Base-by-base conservation (phyloP, 768 basidiomycete species). In the Rhodotorula babjevae region DNA sequence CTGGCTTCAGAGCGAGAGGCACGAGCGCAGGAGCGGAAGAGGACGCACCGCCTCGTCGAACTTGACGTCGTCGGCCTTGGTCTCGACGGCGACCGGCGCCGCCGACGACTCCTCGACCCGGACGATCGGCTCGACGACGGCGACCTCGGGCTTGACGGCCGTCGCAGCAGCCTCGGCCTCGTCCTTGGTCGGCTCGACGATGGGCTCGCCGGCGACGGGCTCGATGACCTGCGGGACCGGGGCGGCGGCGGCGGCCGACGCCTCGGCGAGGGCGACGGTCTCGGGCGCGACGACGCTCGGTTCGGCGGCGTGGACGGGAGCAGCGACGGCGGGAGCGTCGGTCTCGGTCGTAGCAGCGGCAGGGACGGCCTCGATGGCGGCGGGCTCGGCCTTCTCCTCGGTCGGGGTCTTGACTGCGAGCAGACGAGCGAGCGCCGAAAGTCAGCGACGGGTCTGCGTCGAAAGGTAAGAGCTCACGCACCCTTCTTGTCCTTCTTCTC, bases 401-500 rank as follows among this genome's bases (percentile, higher is more conserved):
- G 71, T 72, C 23, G 71, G 71, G 40, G 67, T 72, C 71, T 72
- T 72, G 67, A 50, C 71, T 72, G 59, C 56, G 8, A 15, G 52
- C 36, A 9, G 36, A n/a, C 36, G 50, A 29, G 50, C 36, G 56
- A 27, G 7, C 0, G n/a, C 50, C 7, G 36, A 8, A 25, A 44
- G 29, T 44, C 16, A 64, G 63, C 21, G 40, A 23, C 0, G 33
- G 27, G 21, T 10, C 3, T n/a, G n/a, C n/a, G n/a, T n/a, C n/a
- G n/a, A n/a, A 33, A 5, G 18, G 31, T 7, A 63, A 21, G 29
- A 23, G 21, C 50, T 18, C 9, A 64, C 71, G 52, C 2, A 68
- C 71, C 62, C 59, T 72, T 72, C 71, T 72, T 72, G 42, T 72
- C 71, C 64, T 70, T 70, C 69, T 70, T 70, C 63, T 69, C 63